Percentiles rank a stretch among this genome's conserved stretches.
Evolutionary conservation across 805 yeast genomes (phyloP).

Genomic region (Kluyveromyces aestuarii): DNA sequence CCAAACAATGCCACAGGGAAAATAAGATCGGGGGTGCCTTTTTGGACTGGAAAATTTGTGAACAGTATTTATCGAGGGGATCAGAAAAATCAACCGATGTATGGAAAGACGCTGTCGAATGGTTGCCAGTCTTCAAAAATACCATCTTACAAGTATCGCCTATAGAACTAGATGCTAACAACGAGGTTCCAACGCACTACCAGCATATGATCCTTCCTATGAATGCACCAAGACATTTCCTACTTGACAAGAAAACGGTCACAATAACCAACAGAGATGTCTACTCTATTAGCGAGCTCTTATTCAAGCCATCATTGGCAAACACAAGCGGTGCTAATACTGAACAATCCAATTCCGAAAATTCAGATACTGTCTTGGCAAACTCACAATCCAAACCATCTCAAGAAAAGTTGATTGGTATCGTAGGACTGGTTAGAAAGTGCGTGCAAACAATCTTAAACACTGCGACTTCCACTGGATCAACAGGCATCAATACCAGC

Average conservation of each 20-base stretch:
- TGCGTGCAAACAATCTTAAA: neutral
- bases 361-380: conserved; percentile 20
- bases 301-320: conserved; percentile 21
- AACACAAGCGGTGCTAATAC: conserved; percentile 10
- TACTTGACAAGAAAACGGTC: conserved; percentile 15
- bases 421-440: conserved; percentile 1
- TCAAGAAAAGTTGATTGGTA: neutral
- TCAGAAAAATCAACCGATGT: conserved; percentile 5
- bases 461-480: conserved; percentile 11
- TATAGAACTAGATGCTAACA: conserved; percentile 7
- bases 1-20: conserved; percentile 54
- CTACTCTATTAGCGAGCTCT: conserved; percentile 18
- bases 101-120: conserved; percentile 22
- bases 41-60: conserved; percentile 52
- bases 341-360: conserved; percentile 13
- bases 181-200: neutral
- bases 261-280: conserved; percentile 18
- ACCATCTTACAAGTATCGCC: conserved; percentile 21
- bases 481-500: conserved; percentile 8
- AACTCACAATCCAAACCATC: conserved; percentile 2
- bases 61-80: conserved; percentile 31
- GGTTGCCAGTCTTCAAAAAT: conserved; percentile 25
- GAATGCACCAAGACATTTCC: conserved; percentile 13
- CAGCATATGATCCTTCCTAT: conserved; percentile 4
- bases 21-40: conserved; percentile 82